Evolutionary conservation across 805 yeast species (phyloP), one percentile per base, ranked within the genome.

Genomic region (Metschnikowia peoriensis): DNA sequence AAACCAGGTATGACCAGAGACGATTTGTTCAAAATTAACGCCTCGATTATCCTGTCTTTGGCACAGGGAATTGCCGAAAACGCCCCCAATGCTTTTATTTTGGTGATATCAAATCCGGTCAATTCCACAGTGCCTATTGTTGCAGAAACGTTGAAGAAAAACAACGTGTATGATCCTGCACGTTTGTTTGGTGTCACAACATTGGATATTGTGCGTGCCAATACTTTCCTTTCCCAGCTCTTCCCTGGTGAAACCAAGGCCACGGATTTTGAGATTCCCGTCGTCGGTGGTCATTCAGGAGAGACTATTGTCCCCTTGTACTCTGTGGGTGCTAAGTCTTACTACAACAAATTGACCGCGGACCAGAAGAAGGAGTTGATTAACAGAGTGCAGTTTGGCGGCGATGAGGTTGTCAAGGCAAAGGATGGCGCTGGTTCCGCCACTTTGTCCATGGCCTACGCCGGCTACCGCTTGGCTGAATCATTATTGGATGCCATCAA

Each of bases 1-100:
- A 89, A 89, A 76, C 96, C 96, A 41, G 96, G 96, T 52, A 89
- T 89, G 96, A 87, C 96, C 54, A 84, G 96, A 73, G 96, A 88
- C 68, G 96, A 89, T 64, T 79, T 89, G 67, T 88, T 89, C 80
- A 81, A 82, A 71, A 86, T 87, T 72, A 89, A 89, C 66, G 94
- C 96, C 7, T 82, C 86, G 37, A 91, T 91, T 67, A 86, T 91
- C 56, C 80, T 81, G 58, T 83, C 81, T 55, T 75, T 91, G 55
- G 87, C 93, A 38, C 81, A 81, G 59, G 89, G 89, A 12, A 84
- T 90, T 62, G 94, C 96, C 46, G 75, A 75, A 58, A 73, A 69
- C 66, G 83, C 89, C 51, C 92, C 94, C 55, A 76, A 81, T 59
- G 94, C 96, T 1, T 83, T 86, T 61, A 83, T 89, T 16, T 77